phyloP scores from a whole-genome alignment of 768 basidiomycete genomes.

The Mycena leptocephala region DNA sequence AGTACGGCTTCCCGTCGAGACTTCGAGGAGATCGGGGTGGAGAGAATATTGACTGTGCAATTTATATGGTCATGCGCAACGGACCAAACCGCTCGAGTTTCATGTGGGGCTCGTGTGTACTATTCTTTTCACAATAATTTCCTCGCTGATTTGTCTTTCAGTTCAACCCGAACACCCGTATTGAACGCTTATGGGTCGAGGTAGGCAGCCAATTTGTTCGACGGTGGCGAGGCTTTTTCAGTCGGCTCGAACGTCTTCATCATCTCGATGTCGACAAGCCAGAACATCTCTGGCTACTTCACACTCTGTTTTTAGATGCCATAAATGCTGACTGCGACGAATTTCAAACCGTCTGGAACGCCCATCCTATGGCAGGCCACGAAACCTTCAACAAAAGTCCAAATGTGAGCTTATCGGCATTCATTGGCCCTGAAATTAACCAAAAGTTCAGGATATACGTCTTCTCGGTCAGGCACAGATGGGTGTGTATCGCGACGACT shows the following conservation, averaged over 20 bases:
- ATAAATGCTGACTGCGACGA: background rate
- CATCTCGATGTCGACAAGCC: too few species aligned
- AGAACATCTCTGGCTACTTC: constrained; percentile 58
- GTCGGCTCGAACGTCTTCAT: too few species aligned
- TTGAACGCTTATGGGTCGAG: too few species aligned
- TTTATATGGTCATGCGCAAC: background rate
- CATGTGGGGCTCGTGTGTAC: constrained; percentile 27
- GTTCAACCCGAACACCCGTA: background rate
- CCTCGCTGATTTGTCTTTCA: background rate
- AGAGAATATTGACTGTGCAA: constrained; percentile 40
- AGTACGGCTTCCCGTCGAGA: constrained; percentile 34
- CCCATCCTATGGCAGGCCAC: background rate
- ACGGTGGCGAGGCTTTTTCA: too few species aligned
- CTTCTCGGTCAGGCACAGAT: constrained; percentile 27
- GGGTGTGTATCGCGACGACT: constrained; percentile 27
- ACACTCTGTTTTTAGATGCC: constrained; percentile 45
- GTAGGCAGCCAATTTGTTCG: too few species aligned
- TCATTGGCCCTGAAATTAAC: too few species aligned
- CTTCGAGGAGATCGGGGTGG: constrained; percentile 44
- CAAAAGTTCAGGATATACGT: constrained; percentile 17
- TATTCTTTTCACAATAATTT: background rate
- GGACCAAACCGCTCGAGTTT: constrained; percentile 39
- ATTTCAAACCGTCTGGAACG: background rate
- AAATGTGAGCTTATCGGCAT: too few species aligned
- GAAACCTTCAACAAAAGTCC: too few species aligned